Evolutionary conservation across 108 stramenopile species (phyloP), one percentile per base, ranked within the genome.

Genomic region (Mediolabrus comicus): DNA sequence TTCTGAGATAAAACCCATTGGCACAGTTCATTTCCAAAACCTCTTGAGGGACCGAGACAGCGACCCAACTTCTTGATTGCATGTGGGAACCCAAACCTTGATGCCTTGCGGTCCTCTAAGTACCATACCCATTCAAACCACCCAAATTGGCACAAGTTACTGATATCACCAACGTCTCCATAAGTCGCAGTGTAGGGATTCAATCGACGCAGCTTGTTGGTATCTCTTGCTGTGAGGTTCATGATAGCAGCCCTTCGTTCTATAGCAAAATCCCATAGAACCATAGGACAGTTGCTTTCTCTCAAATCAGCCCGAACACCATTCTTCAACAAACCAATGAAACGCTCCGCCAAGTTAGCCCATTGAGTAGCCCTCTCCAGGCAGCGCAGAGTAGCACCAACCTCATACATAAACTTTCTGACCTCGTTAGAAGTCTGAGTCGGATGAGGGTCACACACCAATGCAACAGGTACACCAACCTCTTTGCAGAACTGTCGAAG

Each of bases 231-330:
- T 4, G 77, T 82, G 8, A 84, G 12, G 30, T 68, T 70, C 56
- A 65, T 56, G 39, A 82, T 82, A n/a, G 17, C 9, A 8, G 76
- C 80, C 2, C 69, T 54, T 19, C 77, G 33, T 35, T 85, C 84
- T 2, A 65, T 28, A 32, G 77, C 79, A 55, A 74, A 81, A 54
- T 81, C 74, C 83, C 84, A 84, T 2, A 81, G 53, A 8, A 63
- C 12, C 19, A 69, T n/a, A 1, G 59, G 80, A 14, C 55, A 64
- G 14, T 79, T 3, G 9, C 49, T 53, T 7, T 62, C 67, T 5
- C 43, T 26, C 75, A 84, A 62, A 29, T 77, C 79, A 7, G 74
- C 69, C 4, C 73, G 61, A 6, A 66, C 73, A 0, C 74, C 79
- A 29, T 70, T 57, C 34, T 81, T 77, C 19, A 81, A 3, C 16